Base-by-base conservation (phyloP, 75 land plant genomes). In the Sequoia sempervirens region DNA sequence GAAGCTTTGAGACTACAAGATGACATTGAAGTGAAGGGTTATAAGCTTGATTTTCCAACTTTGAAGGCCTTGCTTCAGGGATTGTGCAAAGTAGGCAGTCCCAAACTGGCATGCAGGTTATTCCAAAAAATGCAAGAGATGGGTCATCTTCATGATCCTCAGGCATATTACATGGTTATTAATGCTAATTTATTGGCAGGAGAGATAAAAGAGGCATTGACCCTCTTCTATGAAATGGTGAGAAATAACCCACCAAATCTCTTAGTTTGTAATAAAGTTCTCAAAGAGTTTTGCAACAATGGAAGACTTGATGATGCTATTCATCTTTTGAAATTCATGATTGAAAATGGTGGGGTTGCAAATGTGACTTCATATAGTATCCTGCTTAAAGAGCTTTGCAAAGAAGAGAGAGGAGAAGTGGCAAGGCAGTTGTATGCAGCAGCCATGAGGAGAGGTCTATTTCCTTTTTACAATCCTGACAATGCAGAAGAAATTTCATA, bases 231-330 rank as follows among this genome's bases (percentile, higher is more conserved):
- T 43, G 84, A 89, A 58, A 87, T 93, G 93, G 45, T 90, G 32
- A 70, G 81, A 52, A 64, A 47, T 23, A 91, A 92, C 1, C 84
- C 50, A 64, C 95, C 94, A 12, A 88, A 85, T 66, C 83, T 83
- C 66, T 78, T 89, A 66, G 90, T 91, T 30, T 89, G 85, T 76
- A 87, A 89, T 86, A 83, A 78, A 46, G 68, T 96, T 20, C 86
- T 96, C 23, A 85, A 87, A 36, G 88, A 84, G 37, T 87, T 93
- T 52, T 96, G 96, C 83, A 40, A 9, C 23, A 87, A 83, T 23
- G 91, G 93, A 64, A 90, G 87, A 50, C 74, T 90, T 32, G 84
- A 83, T 40, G 92, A 93, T 79, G 96, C 95, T 14, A 81, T 90
- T 43, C 12, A 74, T 6, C 84, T 94, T 37, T 90, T 94, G 84